Base-by-base conservation (phyloP, 2,329 filamentous ascomycete genomes). In the Sarocladium strictum region DNA sequence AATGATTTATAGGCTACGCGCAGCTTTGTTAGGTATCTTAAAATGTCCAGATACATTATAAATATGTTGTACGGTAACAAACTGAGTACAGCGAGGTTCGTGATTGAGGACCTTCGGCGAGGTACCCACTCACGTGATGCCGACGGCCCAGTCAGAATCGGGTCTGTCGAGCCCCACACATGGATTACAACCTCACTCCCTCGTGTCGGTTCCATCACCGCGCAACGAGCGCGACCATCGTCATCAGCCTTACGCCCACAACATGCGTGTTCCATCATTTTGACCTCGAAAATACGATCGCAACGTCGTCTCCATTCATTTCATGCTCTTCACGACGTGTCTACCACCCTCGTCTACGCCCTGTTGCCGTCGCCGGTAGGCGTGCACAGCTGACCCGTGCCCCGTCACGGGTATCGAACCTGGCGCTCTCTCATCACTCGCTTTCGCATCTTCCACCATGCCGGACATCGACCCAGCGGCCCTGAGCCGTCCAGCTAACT, bases 391-490 rank as follows among this genome's bases (percentile, higher is more conserved):
- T 27, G 47, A 51, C 26, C 26, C n/a, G 17, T 11, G 29, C 26
- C 26, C 43, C 47, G 19, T 27, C 47, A 10, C 26, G 27, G 21
- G 47, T 19, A 7, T 51, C 29, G 19, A 45, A 33, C 17, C 26
- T n/a, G 4, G n/a, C 47, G 27, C 33, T 51, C 47, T 29, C 33
- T 32, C 26, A 24, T 7, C 47, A 35, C 7, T 29, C 17, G 12
- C 26, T 11, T 33, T 3, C 29, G 27, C 47, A 32, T 51, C 55
- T 58, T 58, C 61, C 64, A 65, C 63, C 60, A 86, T 86, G 83
- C 83, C 83, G 63, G 84, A 86, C 72, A 86, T 87, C 72, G 84
- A 86, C 72, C 84, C 84, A 64, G 82, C 84, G 73, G 83, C 84
- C 60, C 70, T 87, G 63, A 85, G 82, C 75, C 81, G 83, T 64